Conservation (phyloP, 129 eudicot genomes). For the Helianthus tuberosus region DNA sequence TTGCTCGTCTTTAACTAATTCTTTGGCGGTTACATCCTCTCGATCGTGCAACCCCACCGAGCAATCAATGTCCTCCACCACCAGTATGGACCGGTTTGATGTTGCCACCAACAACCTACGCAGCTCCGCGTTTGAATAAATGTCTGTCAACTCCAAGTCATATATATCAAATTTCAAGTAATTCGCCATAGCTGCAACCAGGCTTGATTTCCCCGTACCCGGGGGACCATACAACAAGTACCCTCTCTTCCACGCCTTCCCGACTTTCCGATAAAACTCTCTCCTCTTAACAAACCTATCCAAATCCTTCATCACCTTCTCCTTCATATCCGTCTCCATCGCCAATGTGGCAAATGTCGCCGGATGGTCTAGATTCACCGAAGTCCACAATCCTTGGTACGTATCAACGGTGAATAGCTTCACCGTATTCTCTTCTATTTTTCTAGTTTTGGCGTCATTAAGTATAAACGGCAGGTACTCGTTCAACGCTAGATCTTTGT, state of each 20-base stretch:
- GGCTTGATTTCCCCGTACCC: constrained; percentile 65
- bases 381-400: constrained; percentile 29
- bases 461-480: constrained; percentile 56
- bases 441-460: constrained; percentile 31
- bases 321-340: constrained; percentile 51
- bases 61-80: constrained; percentile 64
- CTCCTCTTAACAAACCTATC: constrained; percentile 58
- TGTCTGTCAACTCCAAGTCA: constrained; percentile 58
- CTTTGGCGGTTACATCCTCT: not conserved
- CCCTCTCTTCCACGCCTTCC: constrained; percentile 86
- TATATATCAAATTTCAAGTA: constrained; percentile 63
- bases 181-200: constrained; percentile 73
- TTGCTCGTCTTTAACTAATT: not conserved
- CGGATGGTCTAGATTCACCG: constrained; percentile 66
- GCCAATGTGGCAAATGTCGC: constrained; percentile 64
- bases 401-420: constrained; percentile 44
- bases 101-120: constrained; percentile 43
- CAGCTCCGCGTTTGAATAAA: constrained; percentile 49
- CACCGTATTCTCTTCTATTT: constrained; percentile 38
- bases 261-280: constrained; percentile 53
- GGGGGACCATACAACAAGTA: constrained; percentile 78
- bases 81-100: constrained; percentile 44
- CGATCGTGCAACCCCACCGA: constrained; percentile 40
- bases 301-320: constrained; percentile 50
- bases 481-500: constrained; percentile 47